Conservation (phyloP, 2,329 filamentous ascomycete genomes). For the Botrytis pseudocinerea region DNA sequence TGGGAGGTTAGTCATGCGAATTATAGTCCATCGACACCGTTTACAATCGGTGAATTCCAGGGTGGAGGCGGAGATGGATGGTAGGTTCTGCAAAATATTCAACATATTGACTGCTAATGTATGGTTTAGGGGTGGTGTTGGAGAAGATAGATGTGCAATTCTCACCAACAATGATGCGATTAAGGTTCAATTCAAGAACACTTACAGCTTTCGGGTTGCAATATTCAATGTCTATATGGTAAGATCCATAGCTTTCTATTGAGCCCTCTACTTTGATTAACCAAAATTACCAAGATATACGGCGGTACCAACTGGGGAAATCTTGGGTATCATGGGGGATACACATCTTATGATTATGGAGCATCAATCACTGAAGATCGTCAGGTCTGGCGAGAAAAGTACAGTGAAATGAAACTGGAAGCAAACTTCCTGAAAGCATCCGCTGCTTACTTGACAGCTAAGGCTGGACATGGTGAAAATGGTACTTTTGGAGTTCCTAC, state of each 20-base stretch:
- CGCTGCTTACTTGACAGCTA: constrained; percentile 46
- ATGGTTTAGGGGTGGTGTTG: constrained; percentile 54
- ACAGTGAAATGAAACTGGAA: constrained; percentile 31
- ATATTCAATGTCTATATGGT: constrained; percentile 78
- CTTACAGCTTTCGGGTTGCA: constrained; percentile 63
- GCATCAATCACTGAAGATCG: constrained; percentile 29
- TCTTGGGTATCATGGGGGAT: constrained; percentile 64
- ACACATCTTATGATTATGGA: constrained; percentile 53
- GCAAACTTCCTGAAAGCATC: constrained; percentile 31
- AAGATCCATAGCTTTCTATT: constrained; percentile 26
- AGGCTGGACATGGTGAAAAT: constrained; percentile 50
- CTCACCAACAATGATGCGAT: constrained; percentile 74
- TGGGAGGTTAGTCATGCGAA: constrained; percentile 55
- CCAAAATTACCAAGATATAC: constrained; percentile 49
- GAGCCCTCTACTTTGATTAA: constrained; percentile 32
- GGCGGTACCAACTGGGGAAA: constrained; percentile 87
- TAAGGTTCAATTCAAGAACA: constrained; percentile 77
- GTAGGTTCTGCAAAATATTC: constrained; percentile 32
- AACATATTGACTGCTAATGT: background rate
- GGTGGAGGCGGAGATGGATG: constrained; percentile 72
- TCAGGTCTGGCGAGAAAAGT: constrained; percentile 29
- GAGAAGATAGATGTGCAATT: constrained; percentile 65
- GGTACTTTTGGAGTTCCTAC: constrained; percentile 51
- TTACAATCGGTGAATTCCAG: constrained; percentile 63
- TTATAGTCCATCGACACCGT: constrained; percentile 66